Conservation (phyloP, 2,329 filamentous ascomycete species). For the Shiraia bambusicola region DNA sequence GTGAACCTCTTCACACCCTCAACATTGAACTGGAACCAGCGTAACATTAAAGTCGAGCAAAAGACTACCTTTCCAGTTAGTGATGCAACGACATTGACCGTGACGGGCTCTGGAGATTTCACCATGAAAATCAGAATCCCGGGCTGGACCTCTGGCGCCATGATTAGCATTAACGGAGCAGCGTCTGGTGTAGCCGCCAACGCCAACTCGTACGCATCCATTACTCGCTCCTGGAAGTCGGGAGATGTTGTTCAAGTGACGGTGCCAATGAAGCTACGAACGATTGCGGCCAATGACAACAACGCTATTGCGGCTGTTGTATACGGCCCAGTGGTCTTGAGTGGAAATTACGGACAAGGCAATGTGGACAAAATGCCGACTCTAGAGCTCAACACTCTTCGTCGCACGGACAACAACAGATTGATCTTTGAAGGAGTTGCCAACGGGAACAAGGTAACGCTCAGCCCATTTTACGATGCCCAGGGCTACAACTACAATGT, state of each 20-base stretch:
- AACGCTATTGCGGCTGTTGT: slow-evolving; percentile 48
- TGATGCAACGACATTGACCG: slow-evolving; percentile 45
- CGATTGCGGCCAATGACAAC: slow-evolving; percentile 53
- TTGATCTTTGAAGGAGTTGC: slow-evolving; percentile 22
- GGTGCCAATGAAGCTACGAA: slow-evolving; percentile 51
- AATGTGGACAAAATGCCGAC: slow-evolving; percentile 14
- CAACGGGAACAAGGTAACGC: slow-evolving; percentile 14
- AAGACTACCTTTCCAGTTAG: slow-evolving; percentile 47
- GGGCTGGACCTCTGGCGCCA: slow-evolving; percentile 47
- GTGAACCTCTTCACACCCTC: slow-evolving; percentile 56
- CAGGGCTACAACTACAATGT: slow-evolving; percentile 30
- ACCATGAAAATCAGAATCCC: slow-evolving; percentile 52
- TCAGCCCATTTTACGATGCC: slow-evolving; percentile 29
- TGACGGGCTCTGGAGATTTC: slow-evolving; percentile 40
- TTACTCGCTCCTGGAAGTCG: slow-evolving; percentile 47
- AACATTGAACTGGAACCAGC: slow-evolving; percentile 48
- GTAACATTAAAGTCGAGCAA: slow-evolving; percentile 47
- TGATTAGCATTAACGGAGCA: slow-evolving; percentile 48
- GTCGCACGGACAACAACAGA: slow-evolving; percentile 7
- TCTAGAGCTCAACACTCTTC: slow-evolving; percentile 17
- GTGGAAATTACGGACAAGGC: slow-evolving; percentile 48
- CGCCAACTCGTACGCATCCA: slow-evolving; percentile 47
- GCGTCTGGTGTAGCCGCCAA: slow-evolving; percentile 19
- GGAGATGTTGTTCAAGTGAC: slow-evolving; percentile 49
- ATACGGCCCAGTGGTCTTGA: slow-evolving; percentile 51